Percentiles rank a stretch among this genome's conserved stretches.
phyloP scores from a whole-genome alignment of 306 rosid genomes.

The Cicer cuneatum region DNA sequence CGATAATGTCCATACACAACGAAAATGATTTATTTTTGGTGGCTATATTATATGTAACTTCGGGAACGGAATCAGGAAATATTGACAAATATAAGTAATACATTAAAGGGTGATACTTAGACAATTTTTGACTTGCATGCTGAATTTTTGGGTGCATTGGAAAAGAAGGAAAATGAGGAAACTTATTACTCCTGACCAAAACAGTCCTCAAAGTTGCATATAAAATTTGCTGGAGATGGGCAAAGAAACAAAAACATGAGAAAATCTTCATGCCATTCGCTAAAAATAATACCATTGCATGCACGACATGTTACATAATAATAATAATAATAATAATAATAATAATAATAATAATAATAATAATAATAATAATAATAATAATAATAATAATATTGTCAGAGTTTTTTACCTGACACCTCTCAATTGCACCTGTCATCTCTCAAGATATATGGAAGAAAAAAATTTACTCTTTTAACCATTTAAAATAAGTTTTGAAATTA shows the following conservation, averaged over 20 bases:
- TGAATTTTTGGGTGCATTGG: neutral
- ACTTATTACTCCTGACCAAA: neutral
- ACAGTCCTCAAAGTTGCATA: neutral
- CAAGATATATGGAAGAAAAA: too few relatives aligned
- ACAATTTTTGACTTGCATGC: too few relatives aligned
- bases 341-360: too few relatives aligned
- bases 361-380: too few relatives aligned
- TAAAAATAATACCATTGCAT: neutral
- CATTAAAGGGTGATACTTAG: too few relatives aligned
- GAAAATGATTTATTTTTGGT: slow-evolving; percentile 14
- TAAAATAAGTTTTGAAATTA: too few relatives aligned
- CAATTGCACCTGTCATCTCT: too few relatives aligned
- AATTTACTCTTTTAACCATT: too few relatives aligned
- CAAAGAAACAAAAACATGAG: slow-evolving; percentile 1
- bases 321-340: too few relatives aligned
- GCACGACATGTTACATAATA: neutral
- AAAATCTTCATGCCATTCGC: slow-evolving; percentile 2
- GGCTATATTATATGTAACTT: slow-evolving; percentile 27
- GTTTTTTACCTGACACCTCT: too few relatives aligned
- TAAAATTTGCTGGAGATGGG: neutral
- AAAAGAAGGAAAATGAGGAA: neutral
- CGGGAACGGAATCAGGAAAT: neutral
- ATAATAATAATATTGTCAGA: too few relatives aligned
- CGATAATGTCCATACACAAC: slow-evolving; percentile 7
- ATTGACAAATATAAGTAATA: neutral